Evolutionary conservation across 192 early-diverging fungal genomes (phyloP), one percentile per base, ranked within the genome.

Genomic region (Coemansia sp.): DNA sequence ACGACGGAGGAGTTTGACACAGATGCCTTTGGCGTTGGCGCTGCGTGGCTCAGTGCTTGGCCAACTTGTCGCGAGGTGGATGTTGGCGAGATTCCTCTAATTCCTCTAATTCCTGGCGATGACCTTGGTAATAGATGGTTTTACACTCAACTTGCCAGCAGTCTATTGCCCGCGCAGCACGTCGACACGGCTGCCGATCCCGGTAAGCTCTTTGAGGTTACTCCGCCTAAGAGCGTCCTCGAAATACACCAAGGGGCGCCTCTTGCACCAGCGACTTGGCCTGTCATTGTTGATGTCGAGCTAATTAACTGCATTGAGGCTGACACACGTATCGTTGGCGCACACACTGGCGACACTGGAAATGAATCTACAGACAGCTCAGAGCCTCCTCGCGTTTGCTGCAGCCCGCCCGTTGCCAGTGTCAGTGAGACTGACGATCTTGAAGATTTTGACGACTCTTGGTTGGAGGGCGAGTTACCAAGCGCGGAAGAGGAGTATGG

Each of bases 21-120:
- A 13, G 22, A 43, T 5, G 0, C 39, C 10, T 13, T 66, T 32
- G 38, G 9, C 32, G 32, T 7, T 10, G 24, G 22, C 22, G 37
- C 40, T 30, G 12, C 43, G 3, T 72, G 69, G 68, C 45, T 77
- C 8, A 39, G 49, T 30, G 7, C 18, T 9, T 77, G 75, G 75
- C 75, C 75, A 10, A 69, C 69, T 7, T 77, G 66, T 18, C 58
- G 59, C 24, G 69, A 69, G 44, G 75, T 62, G 12, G 75, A 72
- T 61, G 34, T 61, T 30, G 56, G 56, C 13, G n/a, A 49, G 15
- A 27, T 37, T 15, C 41, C 10, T 43, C 43, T 68, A 8, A 27
- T 37, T 15, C 41, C 10, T 43, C 43, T 68, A 8, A 30, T 60
- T 22, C 11, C 44, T 10, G 20, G 10, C 43, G 65, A 61, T 11